Evolutionary conservation across 2,329 filamentous ascomycete species (phyloP).

Genomic region (Erysiphe neolycopersici): DNA sequence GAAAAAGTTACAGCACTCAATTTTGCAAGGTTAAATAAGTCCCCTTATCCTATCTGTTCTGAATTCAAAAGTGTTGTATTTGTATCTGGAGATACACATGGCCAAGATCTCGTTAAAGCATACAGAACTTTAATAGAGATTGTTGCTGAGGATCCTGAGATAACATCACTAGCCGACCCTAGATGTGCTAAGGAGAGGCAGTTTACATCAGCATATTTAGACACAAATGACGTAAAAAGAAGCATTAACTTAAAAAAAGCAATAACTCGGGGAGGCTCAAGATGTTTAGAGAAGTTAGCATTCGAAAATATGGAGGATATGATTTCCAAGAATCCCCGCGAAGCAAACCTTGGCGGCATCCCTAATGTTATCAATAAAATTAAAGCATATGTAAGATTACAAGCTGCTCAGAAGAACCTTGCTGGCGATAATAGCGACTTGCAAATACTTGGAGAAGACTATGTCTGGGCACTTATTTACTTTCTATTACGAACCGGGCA

Average conservation of each 20-base stretch:
- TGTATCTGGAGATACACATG: slow-evolving; percentile 41
- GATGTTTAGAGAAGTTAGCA: slow-evolving; percentile 60
- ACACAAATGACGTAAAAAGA: slow-evolving; percentile 34
- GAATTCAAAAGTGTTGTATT: slow-evolving; percentile 52
- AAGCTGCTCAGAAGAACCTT: slow-evolving; percentile 55
- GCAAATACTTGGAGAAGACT: slow-evolving; percentile 56
- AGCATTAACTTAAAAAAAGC: slow-evolving; percentile 45
- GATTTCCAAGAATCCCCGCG: slow-evolving; percentile 60
- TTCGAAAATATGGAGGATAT: slow-evolving; percentile 48
- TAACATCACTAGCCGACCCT: slow-evolving; percentile 30
- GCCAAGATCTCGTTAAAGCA: slow-evolving; percentile 51
- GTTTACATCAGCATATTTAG: slow-evolving; percentile 51
- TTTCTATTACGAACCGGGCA: slow-evolving; percentile 72
- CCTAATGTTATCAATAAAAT: slow-evolving; percentile 77
- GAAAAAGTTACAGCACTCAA: slow-evolving; percentile 62
- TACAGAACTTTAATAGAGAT: slow-evolving; percentile 63
- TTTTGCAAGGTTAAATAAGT: slow-evolving; percentile 35
- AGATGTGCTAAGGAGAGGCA: slow-evolving; percentile 46
- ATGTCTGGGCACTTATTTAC: slow-evolving; percentile 83
- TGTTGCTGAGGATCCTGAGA: slow-evolving; percentile 40
- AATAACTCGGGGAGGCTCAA: slow-evolving; percentile 55
- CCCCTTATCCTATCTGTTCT: slow-evolving; percentile 45
- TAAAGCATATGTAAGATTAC: slow-evolving; percentile 69
- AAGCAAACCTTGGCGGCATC: slow-evolving; percentile 70
- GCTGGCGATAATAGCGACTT: slow-evolving; percentile 57